phyloP scores from a whole-genome alignment of 108 stramenopile species.

The Schizochytrium sp. region DNA sequence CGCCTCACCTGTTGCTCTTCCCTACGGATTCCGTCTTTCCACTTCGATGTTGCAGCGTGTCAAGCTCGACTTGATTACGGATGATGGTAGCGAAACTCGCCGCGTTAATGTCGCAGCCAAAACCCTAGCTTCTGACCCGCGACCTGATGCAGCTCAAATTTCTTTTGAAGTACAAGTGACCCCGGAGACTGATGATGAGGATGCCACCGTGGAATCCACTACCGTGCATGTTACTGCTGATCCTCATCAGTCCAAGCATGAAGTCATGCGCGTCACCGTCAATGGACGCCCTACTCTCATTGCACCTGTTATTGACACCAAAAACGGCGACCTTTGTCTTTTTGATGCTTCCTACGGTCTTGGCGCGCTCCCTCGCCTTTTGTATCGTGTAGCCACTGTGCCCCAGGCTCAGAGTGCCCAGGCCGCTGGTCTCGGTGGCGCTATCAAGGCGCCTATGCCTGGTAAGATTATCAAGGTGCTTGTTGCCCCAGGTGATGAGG shows the following conservation, averaged over 20 bases:
- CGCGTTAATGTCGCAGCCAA: conserved; percentile 15
- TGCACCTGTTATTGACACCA: conserved; percentile 21
- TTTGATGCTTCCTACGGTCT: background rate
- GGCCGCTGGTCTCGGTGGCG: conserved; percentile 65
- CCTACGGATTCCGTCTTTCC: conserved; percentile 15
- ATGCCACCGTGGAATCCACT: background rate
- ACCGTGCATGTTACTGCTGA: conserved; percentile 11
- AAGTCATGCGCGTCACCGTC: conserved; percentile 13
- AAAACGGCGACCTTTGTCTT: conserved; percentile 6
- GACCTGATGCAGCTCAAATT: background rate
- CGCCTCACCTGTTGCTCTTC: background rate
- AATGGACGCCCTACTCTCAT: background rate
- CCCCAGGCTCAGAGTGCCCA: background rate
- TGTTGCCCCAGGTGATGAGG: conserved; percentile 76
- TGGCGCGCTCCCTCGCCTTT: background rate
- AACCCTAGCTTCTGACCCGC: background rate
- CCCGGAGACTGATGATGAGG: background rate
- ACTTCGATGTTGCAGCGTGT: background rate
- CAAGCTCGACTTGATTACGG: background rate
- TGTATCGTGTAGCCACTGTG: conserved; percentile 31
- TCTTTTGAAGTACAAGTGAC: background rate
- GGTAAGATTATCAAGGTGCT: conserved; percentile 82
- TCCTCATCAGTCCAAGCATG: background rate
- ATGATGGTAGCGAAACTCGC: conserved; percentile 43
- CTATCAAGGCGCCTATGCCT: conserved; percentile 86